Conservation (phyloP, 176 grass and related monocot species). For the Neostapfia colusana region DNA sequence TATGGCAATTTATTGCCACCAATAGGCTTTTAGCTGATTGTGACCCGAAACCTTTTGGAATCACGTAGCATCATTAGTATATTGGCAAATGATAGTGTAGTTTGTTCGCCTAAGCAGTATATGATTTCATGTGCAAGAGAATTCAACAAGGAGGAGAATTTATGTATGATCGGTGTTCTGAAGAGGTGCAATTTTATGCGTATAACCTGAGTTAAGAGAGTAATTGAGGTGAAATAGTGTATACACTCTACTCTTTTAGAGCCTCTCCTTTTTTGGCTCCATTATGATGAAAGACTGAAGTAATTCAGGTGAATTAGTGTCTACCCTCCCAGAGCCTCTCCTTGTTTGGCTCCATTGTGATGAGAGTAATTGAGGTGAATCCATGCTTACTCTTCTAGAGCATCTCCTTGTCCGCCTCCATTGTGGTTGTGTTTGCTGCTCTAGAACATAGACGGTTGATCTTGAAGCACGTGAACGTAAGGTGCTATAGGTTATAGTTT, state of each 20-base stretch:
- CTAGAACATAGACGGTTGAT: conserved; percentile 13
- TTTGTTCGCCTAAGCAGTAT: neutral
- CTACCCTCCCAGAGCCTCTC: too few species aligned
- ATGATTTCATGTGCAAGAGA: neutral
- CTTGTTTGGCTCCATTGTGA: too few species aligned
- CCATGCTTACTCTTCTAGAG: neutral
- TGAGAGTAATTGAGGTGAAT: neutral
- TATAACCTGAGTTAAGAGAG: neutral
- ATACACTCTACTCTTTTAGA: too few species aligned
- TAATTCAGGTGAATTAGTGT: too few species aligned
- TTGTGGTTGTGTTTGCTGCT: neutral
- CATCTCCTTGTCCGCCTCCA: conserved; percentile 17
- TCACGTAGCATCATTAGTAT: conserved; percentile 12
- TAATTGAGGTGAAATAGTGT: too few species aligned
- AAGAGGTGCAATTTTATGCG: neutral
- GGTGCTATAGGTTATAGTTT: conserved; percentile 5
- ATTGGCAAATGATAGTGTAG: conserved; percentile 21
- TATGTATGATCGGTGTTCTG: neutral
- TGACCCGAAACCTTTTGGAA: neutral
- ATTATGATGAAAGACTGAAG: too few species aligned
- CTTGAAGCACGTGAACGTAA: conserved; percentile 3
- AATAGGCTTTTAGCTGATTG: conserved; percentile 13
- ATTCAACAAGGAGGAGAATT: neutral
- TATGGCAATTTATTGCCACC: conserved; percentile 19
- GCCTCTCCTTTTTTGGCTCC: too few species aligned